Conservation (phyloP, 495 filamentous ascomycete genomes). For the Penicillium ochrochloron region DNA sequence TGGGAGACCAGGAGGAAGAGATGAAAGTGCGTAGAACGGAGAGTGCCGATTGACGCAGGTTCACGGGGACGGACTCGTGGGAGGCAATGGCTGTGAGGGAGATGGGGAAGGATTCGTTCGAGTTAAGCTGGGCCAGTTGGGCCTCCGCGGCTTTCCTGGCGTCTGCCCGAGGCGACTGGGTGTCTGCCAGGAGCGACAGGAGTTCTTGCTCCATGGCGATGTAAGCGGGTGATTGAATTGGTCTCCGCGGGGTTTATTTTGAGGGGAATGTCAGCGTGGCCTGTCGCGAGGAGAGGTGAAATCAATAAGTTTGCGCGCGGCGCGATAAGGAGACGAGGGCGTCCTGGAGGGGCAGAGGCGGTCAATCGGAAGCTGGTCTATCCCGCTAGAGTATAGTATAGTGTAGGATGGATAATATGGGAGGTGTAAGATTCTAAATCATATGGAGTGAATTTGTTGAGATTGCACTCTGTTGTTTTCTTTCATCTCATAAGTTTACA, state of each 20-base stretch:
- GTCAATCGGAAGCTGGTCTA: slow-evolving; percentile 13
- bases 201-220: slow-evolving; percentile 81
- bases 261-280: slow-evolving; percentile 15
- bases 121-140: slow-evolving; percentile 68
- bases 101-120: slow-evolving; percentile 72
- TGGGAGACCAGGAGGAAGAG: slow-evolving; percentile 73
- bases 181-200: slow-evolving; percentile 76
- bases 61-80: slow-evolving; percentile 68
- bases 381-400: neutral
- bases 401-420: neutral
- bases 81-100: slow-evolving; percentile 78
- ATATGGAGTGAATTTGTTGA: neutral
- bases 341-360: slow-evolving; percentile 29
- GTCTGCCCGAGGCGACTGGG: slow-evolving; percentile 69
- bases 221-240: slow-evolving; percentile 13
- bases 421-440: neutral
- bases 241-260: slow-evolving; percentile 3
- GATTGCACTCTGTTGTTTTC: neutral
- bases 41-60: slow-evolving; percentile 82
- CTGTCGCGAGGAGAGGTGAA: slow-evolving; percentile 11
- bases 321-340: slow-evolving; percentile 33
- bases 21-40: slow-evolving; percentile 82
- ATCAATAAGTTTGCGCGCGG: slow-evolving; percentile 23
- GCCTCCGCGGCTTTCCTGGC: slow-evolving; percentile 80
- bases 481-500: neutral